Evolutionary conservation across 495 filamentous ascomycete genomes (phyloP).

Genomic region (Aspergillus sclerotiicarbonarius): DNA sequence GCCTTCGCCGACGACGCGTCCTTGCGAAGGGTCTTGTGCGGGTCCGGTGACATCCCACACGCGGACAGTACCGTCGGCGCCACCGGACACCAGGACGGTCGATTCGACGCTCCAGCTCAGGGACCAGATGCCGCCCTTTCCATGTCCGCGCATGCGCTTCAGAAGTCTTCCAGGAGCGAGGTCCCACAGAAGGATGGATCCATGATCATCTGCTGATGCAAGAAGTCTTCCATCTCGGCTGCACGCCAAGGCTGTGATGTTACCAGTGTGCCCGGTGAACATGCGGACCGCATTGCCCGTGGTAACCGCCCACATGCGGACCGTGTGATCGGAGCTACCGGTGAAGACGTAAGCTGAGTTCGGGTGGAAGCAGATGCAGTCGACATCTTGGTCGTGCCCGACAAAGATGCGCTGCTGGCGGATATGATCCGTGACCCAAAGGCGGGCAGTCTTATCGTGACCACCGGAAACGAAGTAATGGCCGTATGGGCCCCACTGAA

Average conservation of each 20-base stretch:
- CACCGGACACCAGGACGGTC: slow-evolving; percentile 80
- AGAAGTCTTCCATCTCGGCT: slow-evolving; percentile 83
- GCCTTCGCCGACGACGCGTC: slow-evolving; percentile 58
- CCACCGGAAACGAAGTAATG: slow-evolving; percentile 91
- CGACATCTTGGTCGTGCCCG: slow-evolving; percentile 87
- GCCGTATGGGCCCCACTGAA: slow-evolving; percentile 88
- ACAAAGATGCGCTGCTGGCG: slow-evolving; percentile 84
- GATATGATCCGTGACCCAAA: slow-evolving; percentile 90
- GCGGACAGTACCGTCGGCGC: slow-evolving; percentile 88
- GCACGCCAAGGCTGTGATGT: slow-evolving; percentile 78
- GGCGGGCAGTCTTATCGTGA: slow-evolving; percentile 82
- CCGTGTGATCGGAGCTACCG: slow-evolving; percentile 81
- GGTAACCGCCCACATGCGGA: slow-evolving; percentile 94
- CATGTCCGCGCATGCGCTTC: slow-evolving; percentile 92
- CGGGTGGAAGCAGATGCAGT: slow-evolving; percentile 83
- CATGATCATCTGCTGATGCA: slow-evolving; percentile 80
- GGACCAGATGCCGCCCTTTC: slow-evolving; percentile 89
- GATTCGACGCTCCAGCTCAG: slow-evolving; percentile 89
- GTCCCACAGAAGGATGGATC: slow-evolving; percentile 91
- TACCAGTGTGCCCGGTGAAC: slow-evolving; percentile 86
- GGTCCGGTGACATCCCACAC: slow-evolving; percentile 84
- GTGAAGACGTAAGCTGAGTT: slow-evolving; percentile 93
- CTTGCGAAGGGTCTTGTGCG: slow-evolving; percentile 52
- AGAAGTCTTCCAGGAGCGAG: slow-evolving; percentile 75
- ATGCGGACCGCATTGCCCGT: slow-evolving; percentile 83